Base-by-base conservation (phyloP, 2,329 filamentous ascomycete genomes). In the Ustilaginoidea virens region DNA sequence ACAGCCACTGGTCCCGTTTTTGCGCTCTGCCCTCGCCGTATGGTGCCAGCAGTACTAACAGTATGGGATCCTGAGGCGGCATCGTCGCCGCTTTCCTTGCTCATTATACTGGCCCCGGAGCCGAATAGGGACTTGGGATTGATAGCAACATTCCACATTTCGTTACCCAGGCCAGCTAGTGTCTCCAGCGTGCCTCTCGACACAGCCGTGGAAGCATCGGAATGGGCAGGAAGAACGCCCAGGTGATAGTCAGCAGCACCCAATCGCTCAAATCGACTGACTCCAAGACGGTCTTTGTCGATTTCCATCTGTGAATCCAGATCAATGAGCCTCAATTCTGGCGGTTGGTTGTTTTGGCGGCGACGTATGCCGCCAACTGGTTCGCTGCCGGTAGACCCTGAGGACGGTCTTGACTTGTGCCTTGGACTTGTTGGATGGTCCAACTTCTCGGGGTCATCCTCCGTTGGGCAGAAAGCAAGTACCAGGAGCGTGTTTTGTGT, bases 161-260 rank as follows among this genome's bases (percentile, higher is more conserved):
- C 81, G 5, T 70, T 70, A 3, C 74, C 74, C 30, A 80, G 60
- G 0, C 69, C 73, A 17, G 80, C 77, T 30, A 92, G 62, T 1
- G 80, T 67, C 42, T 90, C 85, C 2, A 94, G 55, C 3, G 83
- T 71, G 17, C 85, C 80, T 36, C 70, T 72, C 29, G 69, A 71
- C 4, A 66, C 66, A 25, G 66, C 68, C 1, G 71, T 67, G 7
- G 74, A 63, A 6, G 74, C 74, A 8, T 76, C 77, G 34, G 60
- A 68, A 9, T 56, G 76, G 7, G 85, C 80, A 23, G 83, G 86
- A 4, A 96, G 51, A 4, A 93, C 71, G 5, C 77, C 76, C 14
- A 98, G 61, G 47, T 98, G 87, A 48, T 98, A 98, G 48, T 98
- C 90, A 17, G 79, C 80, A 1, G 85, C 80, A 7, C 82, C 79